These are phyloP conservation scores for Pythium periplocum DNA, from an alignment of 352 stramenopile species.

Conservation along the genomic window DNA sequence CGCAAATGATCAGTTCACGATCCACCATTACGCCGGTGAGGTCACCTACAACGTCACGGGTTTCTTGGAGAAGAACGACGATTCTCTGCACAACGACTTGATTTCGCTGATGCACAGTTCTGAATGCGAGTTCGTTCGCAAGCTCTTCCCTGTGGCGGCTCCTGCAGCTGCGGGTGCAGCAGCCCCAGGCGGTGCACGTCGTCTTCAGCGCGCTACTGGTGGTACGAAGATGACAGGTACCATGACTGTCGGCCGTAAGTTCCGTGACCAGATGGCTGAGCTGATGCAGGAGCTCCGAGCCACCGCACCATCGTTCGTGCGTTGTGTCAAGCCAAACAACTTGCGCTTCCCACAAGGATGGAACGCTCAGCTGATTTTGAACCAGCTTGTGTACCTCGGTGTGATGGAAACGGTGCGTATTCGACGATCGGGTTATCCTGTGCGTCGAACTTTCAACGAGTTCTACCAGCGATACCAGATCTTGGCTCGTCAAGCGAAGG, in stretches of 20 bases:
- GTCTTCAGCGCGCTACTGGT: slow-evolving; percentile 50
- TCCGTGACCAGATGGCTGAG: slow-evolving; percentile 86
- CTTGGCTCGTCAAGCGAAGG: slow-evolving; percentile 56
- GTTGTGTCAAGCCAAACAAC: slow-evolving; percentile 92
- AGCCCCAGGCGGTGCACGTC: slow-evolving; percentile 38
- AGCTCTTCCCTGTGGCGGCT: slow-evolving; percentile 57
- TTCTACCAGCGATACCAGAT: slow-evolving; percentile 89
- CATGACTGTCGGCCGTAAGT: slow-evolving; percentile 88
- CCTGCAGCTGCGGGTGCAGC: slow-evolving; percentile 21
- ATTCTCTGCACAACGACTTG: slow-evolving; percentile 92
- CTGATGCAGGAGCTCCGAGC: slow-evolving; percentile 83
- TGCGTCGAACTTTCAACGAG: slow-evolving; percentile 80
- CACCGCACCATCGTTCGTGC: slow-evolving; percentile 85
- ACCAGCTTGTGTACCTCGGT: slow-evolving; percentile 86
- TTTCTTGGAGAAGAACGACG: slow-evolving; percentile 98
- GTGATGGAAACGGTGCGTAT: slow-evolving; percentile 90
- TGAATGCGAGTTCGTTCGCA: slow-evolving; percentile 71
- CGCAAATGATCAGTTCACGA: slow-evolving; percentile 92
- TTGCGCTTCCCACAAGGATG: slow-evolving; percentile 80
- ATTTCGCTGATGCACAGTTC: slow-evolving; percentile 86
- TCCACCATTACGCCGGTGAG: slow-evolving; percentile 96
- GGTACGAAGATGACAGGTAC: slow-evolving; percentile 87
- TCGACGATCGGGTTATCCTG: slow-evolving; percentile 80
- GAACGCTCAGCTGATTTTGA: slow-evolving; percentile 84
- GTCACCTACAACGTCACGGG: slow-evolving; percentile 95